Percentiles rank a stretch among this genome's conserved stretches.
Conservation (phyloP, 257 asterid genomes). For the Fraxinus excelsior region DNA sequence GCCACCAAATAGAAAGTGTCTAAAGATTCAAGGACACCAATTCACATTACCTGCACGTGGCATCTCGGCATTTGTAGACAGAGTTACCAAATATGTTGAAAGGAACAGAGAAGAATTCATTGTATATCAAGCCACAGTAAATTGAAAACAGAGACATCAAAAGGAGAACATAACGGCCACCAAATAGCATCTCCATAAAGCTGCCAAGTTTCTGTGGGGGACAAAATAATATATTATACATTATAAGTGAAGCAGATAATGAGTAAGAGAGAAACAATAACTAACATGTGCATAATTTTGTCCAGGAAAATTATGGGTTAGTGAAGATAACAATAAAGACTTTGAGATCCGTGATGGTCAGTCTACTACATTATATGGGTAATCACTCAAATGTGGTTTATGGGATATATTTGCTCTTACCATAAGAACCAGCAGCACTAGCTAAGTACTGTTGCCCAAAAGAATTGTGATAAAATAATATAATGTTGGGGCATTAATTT, state of each 20-base stretch:
- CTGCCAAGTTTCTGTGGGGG: constrained; percentile 89
- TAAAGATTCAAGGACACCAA: constrained; percentile 20
- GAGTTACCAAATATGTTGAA: constrained; percentile 94
- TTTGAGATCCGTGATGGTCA: not conserved
- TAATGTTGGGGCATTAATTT: constrained; percentile 7
- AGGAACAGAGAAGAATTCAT: constrained; percentile 98
- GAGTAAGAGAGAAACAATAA: not conserved
- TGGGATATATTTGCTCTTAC: constrained; percentile 1
- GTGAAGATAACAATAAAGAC: not conserved
- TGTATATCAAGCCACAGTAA: constrained; percentile 96
- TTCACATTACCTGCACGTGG: constrained; percentile 75
- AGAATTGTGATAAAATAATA: not conserved
- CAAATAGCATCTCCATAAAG: constrained; percentile 99
- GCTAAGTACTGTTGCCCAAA: constrained; percentile 6
- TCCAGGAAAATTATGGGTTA: not conserved
- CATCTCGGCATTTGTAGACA: constrained; percentile 88
- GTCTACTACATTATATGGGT: not conserved
- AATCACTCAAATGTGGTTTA: not conserved
- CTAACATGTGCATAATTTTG: not conserved
- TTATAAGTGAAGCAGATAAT: constrained; percentile 2
- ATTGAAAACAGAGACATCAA: constrained; percentile 93
- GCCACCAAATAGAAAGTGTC: constrained; percentile 9
- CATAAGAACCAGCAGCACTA: constrained; percentile 11
- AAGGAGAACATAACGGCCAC: constrained; percentile 93
- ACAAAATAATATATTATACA: constrained; percentile 24